Base-by-base conservation (phyloP, 2,329 filamentous ascomycete genomes). In the Botrytis porri region DNA sequence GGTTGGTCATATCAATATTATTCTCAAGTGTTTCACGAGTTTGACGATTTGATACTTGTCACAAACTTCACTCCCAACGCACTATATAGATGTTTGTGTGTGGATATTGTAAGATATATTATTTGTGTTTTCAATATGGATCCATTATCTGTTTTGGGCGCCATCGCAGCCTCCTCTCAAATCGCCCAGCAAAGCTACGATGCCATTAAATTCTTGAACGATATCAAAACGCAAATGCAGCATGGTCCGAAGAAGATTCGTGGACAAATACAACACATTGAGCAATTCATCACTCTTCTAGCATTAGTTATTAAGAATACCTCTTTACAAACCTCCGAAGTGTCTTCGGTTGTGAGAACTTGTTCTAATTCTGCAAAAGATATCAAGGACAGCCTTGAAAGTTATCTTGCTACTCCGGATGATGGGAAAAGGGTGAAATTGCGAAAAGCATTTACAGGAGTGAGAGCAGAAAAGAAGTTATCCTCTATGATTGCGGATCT, bases 101-200 rank as follows among this genome's bases (percentile, higher is more conserved):
- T 37, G 14, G 20, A n/a, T 48, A 16, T n/a, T 8, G 8, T n/a
- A 57, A 57, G 61, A 37, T 1, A n/a, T 37, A 66, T 37, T 1
- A 54, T 37, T n/a, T 39, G 64, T 20, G 14, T 66, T 48, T 51
- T 8, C 7, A 32, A 41, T 29, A 74, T 74, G 70, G 65, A 74
- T 43, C 73, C 70, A 39, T 22, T 70, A 14, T 54, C 54, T 22
- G n/a, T 73, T 22, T 29, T 74, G 20, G 73, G 73, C 32, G 71
- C 67, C 22, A 45, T 61, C 25, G 69, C 73, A 54, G 64, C 73
- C 32, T 67, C 43, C n/a, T 61, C 71, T 41, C 61, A 71, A 37
- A 63, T 74, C 16, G 66, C 57, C 1, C 32, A 62, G n/a, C 73
- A 73, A 59, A 48, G 65, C 25, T 37, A 41, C 16, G 25, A 62